A percentile compares a stretch with the other conserved stretches of the same genome.
These are phyloP conservation scores for Neonothopanus nambi DNA, from an alignment of 1,284 basidiomycete species.

Conservation along the genomic window DNA sequence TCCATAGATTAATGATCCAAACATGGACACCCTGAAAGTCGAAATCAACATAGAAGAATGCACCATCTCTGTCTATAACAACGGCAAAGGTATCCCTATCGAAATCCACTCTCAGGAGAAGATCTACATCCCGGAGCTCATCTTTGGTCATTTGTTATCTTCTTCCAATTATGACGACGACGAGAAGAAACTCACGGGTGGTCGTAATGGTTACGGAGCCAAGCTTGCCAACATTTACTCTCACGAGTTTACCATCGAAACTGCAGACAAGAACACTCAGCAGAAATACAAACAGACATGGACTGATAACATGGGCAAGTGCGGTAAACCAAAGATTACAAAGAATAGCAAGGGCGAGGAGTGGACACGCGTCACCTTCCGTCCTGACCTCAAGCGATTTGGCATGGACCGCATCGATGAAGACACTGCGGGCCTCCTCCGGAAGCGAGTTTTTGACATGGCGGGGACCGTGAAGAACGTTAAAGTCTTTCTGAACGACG, in stretches of 20 bases:
- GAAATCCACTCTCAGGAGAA: slow-evolving; percentile 94
- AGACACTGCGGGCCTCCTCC: slow-evolving; percentile 87
- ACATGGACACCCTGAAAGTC: slow-evolving; percentile 89
- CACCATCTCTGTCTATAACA: slow-evolving; percentile 93
- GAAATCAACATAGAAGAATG: slow-evolving; percentile 84
- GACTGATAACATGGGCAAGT: slow-evolving; percentile 91
- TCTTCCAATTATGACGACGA: slow-evolving; percentile 99
- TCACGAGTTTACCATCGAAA: slow-evolving; percentile 95
- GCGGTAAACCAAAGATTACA: slow-evolving; percentile 89
- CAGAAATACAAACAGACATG: slow-evolving; percentile 98
- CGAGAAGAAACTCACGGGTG: slow-evolving; percentile 98
- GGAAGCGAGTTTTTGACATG: slow-evolving; percentile 97
- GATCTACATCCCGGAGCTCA: slow-evolving; percentile 96
- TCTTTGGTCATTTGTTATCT: slow-evolving; percentile 95
- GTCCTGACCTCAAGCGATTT: slow-evolving; percentile 90
- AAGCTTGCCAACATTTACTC: slow-evolving; percentile 99
- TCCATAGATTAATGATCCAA: slow-evolving; percentile 82
- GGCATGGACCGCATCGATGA: slow-evolving; percentile 92
- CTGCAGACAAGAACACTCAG: slow-evolving; percentile 84
- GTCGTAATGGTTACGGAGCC: slow-evolving; percentile 98
- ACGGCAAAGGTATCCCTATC: slow-evolving; percentile 95
- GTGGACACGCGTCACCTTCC: slow-evolving; percentile 95
- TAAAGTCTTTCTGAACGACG: slow-evolving; percentile 93
- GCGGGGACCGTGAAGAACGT: slow-evolving; percentile 93
- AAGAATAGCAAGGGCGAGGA: slow-evolving; percentile 87